Conservation (phyloP, 176 grass and related monocot species). For the Cenchrus americanus region DNA sequence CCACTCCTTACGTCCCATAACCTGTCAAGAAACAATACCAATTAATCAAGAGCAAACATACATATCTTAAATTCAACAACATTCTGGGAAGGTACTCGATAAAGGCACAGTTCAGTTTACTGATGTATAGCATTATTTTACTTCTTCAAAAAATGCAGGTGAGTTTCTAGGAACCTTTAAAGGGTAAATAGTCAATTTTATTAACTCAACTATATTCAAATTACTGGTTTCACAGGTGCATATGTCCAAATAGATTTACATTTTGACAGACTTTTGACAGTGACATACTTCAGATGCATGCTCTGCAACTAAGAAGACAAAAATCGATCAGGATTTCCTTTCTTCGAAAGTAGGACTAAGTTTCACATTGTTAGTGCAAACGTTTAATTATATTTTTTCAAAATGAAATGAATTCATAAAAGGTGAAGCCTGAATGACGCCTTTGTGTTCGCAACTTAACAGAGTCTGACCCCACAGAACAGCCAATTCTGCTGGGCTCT, state of each 20-base stretch:
- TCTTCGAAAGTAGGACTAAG: background rate
- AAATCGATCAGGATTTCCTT: background rate
- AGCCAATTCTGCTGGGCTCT: background rate
- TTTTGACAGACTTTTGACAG: too few species aligned
- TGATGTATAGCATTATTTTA: too few species aligned
- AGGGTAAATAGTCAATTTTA: too few species aligned
- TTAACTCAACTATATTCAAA: too few species aligned
- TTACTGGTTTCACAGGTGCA: too few species aligned
- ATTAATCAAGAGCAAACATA: background rate
- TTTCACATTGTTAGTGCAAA: slow-evolving; percentile 3
- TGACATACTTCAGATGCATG: too few species aligned
- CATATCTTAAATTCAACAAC: too few species aligned
- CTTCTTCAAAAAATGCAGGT: too few species aligned
- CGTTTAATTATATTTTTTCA: background rate
- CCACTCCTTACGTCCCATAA: slow-evolving; percentile 85
- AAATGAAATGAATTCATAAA: background rate
- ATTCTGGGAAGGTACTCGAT: too few species aligned
- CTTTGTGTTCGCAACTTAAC: background rate
- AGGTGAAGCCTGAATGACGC: background rate
- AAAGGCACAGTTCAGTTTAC: too few species aligned
- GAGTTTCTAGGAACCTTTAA: too few species aligned
- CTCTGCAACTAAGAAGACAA: background rate
- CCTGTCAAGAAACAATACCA: slow-evolving; percentile 20
- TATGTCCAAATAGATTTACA: too few species aligned
- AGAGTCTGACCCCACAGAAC: background rate